A percentile compares a stretch with the other conserved stretches of the same genome.
phyloP scores from a whole-genome alignment of 306 rosid genomes.

The Pyrus bretschneideri region DNA sequence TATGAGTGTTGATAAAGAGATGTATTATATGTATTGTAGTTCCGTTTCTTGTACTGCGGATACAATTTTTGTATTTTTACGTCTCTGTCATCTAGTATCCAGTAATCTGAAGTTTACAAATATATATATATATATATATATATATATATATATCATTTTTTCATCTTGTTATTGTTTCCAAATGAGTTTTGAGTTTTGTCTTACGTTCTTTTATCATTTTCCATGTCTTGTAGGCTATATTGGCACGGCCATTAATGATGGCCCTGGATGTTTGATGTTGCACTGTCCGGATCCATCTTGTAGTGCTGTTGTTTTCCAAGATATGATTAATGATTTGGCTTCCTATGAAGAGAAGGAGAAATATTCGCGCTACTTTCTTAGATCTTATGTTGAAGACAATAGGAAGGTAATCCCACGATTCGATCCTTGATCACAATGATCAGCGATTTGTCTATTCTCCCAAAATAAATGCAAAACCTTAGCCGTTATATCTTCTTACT shows the following conservation, averaged over 20 bases:
- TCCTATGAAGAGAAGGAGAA: constrained; percentile 57
- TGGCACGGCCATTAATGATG: constrained; percentile 75
- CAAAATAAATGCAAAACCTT: not conserved
- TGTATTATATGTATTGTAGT: not conserved
- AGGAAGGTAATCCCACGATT: constrained; percentile 51
- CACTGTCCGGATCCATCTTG: constrained; percentile 93
- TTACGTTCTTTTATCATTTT: not conserved
- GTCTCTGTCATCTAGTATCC: not conserved
- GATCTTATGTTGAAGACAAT: constrained; percentile 89
- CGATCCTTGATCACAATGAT: not conserved
- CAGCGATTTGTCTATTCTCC: not conserved
- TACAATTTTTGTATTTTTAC: not conserved
- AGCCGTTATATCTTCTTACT: not conserved
- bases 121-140: not conserved
- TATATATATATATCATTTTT: not conserved
- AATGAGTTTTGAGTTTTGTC: not conserved
- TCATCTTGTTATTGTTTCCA: not conserved
- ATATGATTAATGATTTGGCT: constrained; percentile 57
- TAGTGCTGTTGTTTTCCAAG: constrained; percentile 71
- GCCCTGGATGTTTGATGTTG: constrained; percentile 89
- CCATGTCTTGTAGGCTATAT: constrained; percentile 45
- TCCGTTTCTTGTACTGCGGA: not conserved
- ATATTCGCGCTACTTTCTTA: constrained; percentile 67
- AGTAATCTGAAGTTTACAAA: not conserved
- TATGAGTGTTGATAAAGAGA: not conserved